Evolutionary conservation across 805 yeast species (phyloP), one percentile per base, ranked within the genome.

Genomic region (Cyberlindnera lachancei): DNA sequence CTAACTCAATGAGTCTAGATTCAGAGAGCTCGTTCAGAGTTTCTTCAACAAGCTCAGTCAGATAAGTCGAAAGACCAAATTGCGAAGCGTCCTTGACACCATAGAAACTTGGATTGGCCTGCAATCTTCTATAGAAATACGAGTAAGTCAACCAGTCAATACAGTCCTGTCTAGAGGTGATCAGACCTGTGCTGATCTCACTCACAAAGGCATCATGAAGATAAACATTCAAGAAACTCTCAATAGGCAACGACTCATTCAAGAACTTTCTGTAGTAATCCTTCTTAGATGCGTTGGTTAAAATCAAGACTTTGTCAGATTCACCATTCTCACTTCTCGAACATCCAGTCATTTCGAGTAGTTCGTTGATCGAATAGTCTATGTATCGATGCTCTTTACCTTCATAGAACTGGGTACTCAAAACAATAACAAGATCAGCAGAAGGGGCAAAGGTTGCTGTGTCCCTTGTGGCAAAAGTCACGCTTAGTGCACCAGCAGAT

Each of bases 71-170:
- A 6, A 90, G 54, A 0, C 94, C 94, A 19, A 68, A 56, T 27
- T 74, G 74, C 2, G 82, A 60, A 3, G 68, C 63, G 38, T 79
- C 83, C 25, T 63, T 63, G 7, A 85, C 70, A n/a, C 87, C 95
- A 50, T 92, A 92, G 52, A 71, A 92, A 37, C 92, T 75, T 4
- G 98, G 96, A 53, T 92, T 92, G 22, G 72, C 66, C 35, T 75
- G 80, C 15, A 92, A 53, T 31, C 97, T 65, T 41, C 94, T 66
- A 56, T 85, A 92, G 48, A 88, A 82, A 45, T 77, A 82, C 0
- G 95, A 70, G 52, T 72, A 84, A 0, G 96, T 82, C 21, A 92
- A 50, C 94, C 95, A 86, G 48, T 90, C 96, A 37, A 92, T 73
- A 46, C 94, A 84, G 44, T 82, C 92, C 46, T 88, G 96, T 49